Evolutionary conservation across 2,329 filamentous ascomycete genomes (phyloP), one percentile per base, ranked within the genome.

Genomic region (Cylindrodendrum hubeiense): DNA sequence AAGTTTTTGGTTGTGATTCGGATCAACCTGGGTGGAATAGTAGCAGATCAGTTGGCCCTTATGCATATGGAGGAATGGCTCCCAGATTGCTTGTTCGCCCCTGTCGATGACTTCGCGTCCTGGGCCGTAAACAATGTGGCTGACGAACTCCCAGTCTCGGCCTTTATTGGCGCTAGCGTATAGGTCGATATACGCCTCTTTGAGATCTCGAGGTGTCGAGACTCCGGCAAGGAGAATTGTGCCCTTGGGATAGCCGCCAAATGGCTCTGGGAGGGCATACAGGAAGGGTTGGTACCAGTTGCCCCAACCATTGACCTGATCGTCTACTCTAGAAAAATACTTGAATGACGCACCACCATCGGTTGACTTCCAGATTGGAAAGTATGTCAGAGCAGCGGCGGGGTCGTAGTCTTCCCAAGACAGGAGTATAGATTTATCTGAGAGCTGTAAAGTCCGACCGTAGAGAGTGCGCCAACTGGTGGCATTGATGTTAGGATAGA

Each of bases 281-380:
- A 93, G 81, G 75, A 88, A 87, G 0, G 91, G 91, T 71, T 93
- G 91, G 73, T 91, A 92, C n/a, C 89, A 84, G 52, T 92, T 77
- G 19, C 91, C 91, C 80, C 86, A 89, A 28, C 85, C 85, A 66
- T 91, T 89, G 33, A 86, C 87, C 54, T 86, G 82, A 73, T 93
- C 91, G 3, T 86, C 81, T 8, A 93, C 87, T 8, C 83, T 83
- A 2, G 89, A 87, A 51, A 91, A 81, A 73, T 90, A 39, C 5
- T 39, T 84, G 9, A 81, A 80, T 90, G 90, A 93, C 30, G 80
- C 72, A 3, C 87, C 87, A 55, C 81, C 77, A 72, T 89, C 86
- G 13, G 71, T 78, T 28, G 84, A 87, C 65, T 79, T 76, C 24
- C 46, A 49, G 17, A 49, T 49, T 17, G 46, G 44, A n/a, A 30